Evolutionary conservation across 192 early-diverging fungal genomes (phyloP).

Genomic region (Helicostylum pulchrum): DNA sequence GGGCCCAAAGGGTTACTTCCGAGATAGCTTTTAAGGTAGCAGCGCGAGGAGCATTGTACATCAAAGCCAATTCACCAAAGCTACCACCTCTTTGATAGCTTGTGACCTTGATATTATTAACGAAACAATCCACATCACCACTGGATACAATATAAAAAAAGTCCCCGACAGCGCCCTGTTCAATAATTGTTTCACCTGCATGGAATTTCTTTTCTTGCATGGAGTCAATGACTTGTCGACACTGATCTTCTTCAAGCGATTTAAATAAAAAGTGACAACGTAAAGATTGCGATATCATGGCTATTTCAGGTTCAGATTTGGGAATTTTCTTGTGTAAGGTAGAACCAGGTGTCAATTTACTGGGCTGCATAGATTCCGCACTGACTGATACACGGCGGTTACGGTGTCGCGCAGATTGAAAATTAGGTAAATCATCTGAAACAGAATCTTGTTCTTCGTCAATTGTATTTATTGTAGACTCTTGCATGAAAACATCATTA

Average conservation of each 20-base stretch:
- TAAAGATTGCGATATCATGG: conserved; percentile 27
- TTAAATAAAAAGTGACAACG: conserved; percentile 36
- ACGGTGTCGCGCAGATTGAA: background rate
- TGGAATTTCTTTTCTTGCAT: conserved; percentile 36
- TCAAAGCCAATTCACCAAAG: conserved; percentile 47
- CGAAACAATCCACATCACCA: conserved; percentile 33
- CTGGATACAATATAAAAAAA: conserved; percentile 39
- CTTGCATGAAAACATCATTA: background rate
- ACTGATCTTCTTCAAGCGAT: conserved; percentile 34
- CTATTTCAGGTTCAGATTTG: conserved; percentile 23
- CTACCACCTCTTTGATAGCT: conserved; percentile 30
- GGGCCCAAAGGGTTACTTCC: conserved; percentile 36
- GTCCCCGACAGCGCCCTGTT: conserved; percentile 42
- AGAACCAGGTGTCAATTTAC: background rate
- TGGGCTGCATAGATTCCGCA: conserved; percentile 40
- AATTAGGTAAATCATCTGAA: conserved; percentile 18
- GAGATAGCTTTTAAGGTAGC: conserved; percentile 37
- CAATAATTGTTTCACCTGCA: conserved; percentile 27
- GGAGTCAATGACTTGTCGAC: conserved; percentile 33
- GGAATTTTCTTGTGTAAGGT: conserved; percentile 13
- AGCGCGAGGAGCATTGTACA: conserved; percentile 48
- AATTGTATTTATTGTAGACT: background rate
- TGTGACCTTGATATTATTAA: conserved; percentile 22
- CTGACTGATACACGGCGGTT: conserved; percentile 39
- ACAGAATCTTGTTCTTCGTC: background rate